Conservation (phyloP, 768 basidiomycete species). For the Suillus fuscotomentosus region DNA sequence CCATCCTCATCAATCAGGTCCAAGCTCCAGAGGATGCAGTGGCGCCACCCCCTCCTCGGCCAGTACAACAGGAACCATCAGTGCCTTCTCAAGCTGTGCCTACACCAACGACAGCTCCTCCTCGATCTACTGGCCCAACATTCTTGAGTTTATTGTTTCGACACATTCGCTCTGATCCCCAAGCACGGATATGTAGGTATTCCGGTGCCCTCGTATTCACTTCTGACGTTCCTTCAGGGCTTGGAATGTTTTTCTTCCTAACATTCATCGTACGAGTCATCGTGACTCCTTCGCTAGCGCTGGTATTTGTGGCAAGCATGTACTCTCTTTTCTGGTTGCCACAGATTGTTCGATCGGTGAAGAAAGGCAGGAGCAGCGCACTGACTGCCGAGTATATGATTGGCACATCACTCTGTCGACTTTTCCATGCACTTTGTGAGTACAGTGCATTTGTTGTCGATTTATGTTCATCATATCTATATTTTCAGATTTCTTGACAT, state of each 20-base stretch:
- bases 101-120: constrained; percentile 19
- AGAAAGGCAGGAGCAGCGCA: constrained; percentile 68
- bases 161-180: constrained; percentile 66
- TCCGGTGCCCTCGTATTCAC: background rate
- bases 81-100: constrained; percentile 17
- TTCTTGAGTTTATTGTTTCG: constrained; percentile 53
- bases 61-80: constrained; percentile 6
- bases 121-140: constrained; percentile 16
- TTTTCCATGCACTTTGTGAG: constrained; percentile 77
- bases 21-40: constrained; percentile 71
- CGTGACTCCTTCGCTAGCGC: constrained; percentile 60
- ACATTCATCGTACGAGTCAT: constrained; percentile 75
- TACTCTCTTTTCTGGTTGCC: constrained; percentile 85
- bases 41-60: constrained; percentile 27
- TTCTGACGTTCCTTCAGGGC: constrained; percentile 43
- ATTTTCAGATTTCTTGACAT: constrained; percentile 70
- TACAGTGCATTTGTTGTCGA: constrained; percentile 4
- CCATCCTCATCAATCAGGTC: constrained; percentile 75
- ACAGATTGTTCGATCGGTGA: constrained; percentile 77
- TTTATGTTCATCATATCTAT: constrained; percentile 4
- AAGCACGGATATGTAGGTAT: constrained; percentile 65
- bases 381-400: constrained; percentile 69
- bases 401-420: constrained; percentile 70
- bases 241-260: constrained; percentile 65
- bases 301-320: constrained; percentile 62